phyloP scores from a whole-genome alignment of 2,329 filamentous ascomycete species.

The Beauveria australis region DNA sequence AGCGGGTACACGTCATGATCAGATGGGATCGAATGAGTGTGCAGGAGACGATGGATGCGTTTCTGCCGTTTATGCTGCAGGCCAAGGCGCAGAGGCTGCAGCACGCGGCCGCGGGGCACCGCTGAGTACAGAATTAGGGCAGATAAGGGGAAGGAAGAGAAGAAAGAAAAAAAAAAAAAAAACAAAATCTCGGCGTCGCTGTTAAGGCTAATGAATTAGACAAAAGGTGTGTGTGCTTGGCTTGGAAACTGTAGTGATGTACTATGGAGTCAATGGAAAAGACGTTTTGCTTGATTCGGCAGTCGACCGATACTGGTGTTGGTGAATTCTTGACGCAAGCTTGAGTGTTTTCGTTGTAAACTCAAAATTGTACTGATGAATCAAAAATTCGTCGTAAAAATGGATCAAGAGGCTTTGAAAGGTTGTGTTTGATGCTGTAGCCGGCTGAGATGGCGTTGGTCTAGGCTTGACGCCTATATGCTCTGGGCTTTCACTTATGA shows the following conservation, averaged over 20 bases:
- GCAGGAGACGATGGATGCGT: slow-evolving; percentile 9
- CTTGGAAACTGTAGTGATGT: not conserved
- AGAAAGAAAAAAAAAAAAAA: too few species aligned
- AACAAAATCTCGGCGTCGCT: not conserved
- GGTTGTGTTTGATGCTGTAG: too few species aligned
- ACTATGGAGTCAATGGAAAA: not conserved
- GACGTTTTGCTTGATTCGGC: not conserved
- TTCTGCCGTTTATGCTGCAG: slow-evolving; percentile 9
- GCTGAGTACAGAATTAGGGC: not conserved
- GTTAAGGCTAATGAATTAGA: not conserved
- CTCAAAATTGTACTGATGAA: too few species aligned
- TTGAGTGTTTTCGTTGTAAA: too few species aligned
- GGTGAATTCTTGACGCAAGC: too few species aligned
- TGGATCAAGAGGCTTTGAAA: too few species aligned
- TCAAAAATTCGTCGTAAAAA: too few species aligned
- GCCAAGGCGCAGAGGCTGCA: slow-evolving; percentile 9
- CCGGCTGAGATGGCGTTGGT: too few species aligned
- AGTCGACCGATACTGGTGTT: not conserved
- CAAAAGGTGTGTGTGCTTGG: not conserved
- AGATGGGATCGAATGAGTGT: not conserved
- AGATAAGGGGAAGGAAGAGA: not conserved
- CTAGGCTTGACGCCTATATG: too few species aligned
- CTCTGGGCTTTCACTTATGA: too few species aligned
- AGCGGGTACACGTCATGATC: slow-evolving; percentile 8
- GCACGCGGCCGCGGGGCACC: not conserved